Evolutionary conservation across 2,329 filamentous ascomycete species (phyloP).

Genomic region (Grosmannia huntii): DNA sequence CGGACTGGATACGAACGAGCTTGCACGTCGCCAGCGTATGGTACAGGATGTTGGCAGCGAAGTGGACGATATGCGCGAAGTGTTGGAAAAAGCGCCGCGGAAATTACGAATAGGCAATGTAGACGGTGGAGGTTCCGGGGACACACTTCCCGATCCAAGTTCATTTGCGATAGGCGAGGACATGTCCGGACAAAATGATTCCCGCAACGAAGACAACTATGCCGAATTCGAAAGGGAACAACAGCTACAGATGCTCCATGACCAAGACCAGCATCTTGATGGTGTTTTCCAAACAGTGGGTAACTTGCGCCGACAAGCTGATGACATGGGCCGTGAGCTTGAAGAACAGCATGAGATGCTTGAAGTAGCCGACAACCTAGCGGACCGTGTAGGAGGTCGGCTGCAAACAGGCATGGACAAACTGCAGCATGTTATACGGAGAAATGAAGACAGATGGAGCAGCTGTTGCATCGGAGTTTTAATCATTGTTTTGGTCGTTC

Average conservation of each 20-base stretch:
- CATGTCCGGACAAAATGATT: constrained; percentile 14
- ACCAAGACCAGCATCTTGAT: constrained; percentile 88
- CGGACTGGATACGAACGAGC: constrained; percentile 72
- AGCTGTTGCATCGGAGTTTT: constrained; percentile 85
- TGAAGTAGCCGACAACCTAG: constrained; percentile 69
- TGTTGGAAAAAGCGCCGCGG: constrained; percentile 52
- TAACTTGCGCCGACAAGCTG: constrained; percentile 77
- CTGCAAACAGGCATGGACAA: constrained; percentile 78
- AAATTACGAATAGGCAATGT: constrained; percentile 17
- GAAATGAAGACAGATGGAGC: constrained; percentile 79
- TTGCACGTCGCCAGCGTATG: constrained; percentile 64
- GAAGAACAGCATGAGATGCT: constrained; percentile 91
- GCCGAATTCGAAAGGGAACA: constrained; percentile 84
- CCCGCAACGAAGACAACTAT: constrained; percentile 36
- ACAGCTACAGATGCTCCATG: constrained; percentile 81
- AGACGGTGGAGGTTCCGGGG: background rate
- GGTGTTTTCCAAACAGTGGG: constrained; percentile 89
- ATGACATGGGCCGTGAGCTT: constrained; percentile 90
- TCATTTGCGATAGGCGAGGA: constrained; percentile 40
- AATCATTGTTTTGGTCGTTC: constrained; percentile 75
- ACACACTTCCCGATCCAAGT: constrained; percentile 38
- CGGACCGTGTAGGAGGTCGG: constrained; percentile 77
- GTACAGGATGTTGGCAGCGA: constrained; percentile 85
- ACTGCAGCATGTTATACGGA: constrained; percentile 69
- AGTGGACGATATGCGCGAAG: constrained; percentile 77